Base-by-base conservation (phyloP, 176 grass and related monocot species). In the Canna indica region DNA sequence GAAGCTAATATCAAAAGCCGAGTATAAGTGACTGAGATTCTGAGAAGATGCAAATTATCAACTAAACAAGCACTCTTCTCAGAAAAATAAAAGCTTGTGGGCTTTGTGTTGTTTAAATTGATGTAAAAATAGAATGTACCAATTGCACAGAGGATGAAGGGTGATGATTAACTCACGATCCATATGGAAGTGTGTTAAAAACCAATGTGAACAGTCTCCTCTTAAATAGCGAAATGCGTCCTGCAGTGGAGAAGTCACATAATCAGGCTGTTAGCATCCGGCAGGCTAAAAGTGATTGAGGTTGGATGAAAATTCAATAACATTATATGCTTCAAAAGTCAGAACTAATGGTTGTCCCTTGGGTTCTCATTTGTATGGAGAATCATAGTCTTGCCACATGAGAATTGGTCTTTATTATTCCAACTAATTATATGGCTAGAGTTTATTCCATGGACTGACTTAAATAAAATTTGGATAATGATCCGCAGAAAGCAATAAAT, bases 171-270 rank as follows among this genome's bases (percentile, higher is more conserved):
- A 81, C 88, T 97, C 85, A 97, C 88, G 93, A 76, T 97, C 88
- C 69, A 97, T 75, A 74, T 97, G 93, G 69, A 97, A 97, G 61
- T 90, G 93, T 72, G 93, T 97, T 71, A 97, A 80, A 77, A 92
- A 97, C 93, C 88, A 97, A 77, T 97, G 86, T 22, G 64, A 82
- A 73, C 86, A 97, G 36, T 86, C 88, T 69, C 88, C 88, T 85
- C 75, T 81, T 87, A 92, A 87, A 81, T 83, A 90, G 56, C 81
- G 81, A 85, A 97, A 97, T 87, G 93, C 88, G 85, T 97, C 86
- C 93, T 97, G 72, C 78, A 85, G 52, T 70, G 82, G 58, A 83
- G 53, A 69, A 48, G 69, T 64, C 70, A 73, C 71, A 77, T 70
- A 59, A 30, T 27, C 73, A 59, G 31, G 32, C 9, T 68, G 42